Percentiles rank a stretch among this genome's conserved stretches.
phyloP scores from a whole-genome alignment of 225 moss, liverwort and hornwort genomes.

The Sphagnum contortum region DNA sequence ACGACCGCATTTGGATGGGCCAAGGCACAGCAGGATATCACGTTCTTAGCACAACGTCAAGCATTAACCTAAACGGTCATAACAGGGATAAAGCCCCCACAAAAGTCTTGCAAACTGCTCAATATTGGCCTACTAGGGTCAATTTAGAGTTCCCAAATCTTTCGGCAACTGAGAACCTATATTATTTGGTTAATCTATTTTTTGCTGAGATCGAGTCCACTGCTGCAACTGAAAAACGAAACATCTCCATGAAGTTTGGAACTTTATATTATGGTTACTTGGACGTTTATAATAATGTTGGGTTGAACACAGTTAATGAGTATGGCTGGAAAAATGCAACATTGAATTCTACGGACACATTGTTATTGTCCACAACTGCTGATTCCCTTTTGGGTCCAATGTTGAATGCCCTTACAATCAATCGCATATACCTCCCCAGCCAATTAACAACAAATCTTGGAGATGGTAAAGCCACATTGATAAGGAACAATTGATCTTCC shows the following conservation, averaged over 20 bases:
- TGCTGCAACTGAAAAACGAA: background rate
- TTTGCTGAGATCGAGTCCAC: slow-evolving; percentile 21
- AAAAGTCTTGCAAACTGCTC: slow-evolving; percentile 21
- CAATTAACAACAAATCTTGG: slow-evolving; percentile 14
- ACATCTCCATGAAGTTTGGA: slow-evolving; percentile 8
- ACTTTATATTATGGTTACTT: background rate
- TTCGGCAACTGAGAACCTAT: slow-evolving; percentile 3
- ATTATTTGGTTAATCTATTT: slow-evolving; percentile 21
- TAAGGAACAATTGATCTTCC: background rate
- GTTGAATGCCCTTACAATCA: slow-evolving; percentile 33
- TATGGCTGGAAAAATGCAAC: slow-evolving; percentile 11
- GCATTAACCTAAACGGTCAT: background rate
- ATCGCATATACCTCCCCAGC: slow-evolving; percentile 18
- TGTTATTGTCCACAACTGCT: slow-evolving; percentile 12
- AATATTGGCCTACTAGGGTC: slow-evolving; percentile 7
- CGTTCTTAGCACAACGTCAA: background rate
- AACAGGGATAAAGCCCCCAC: slow-evolving; percentile 15
- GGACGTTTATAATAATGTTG: slow-evolving; percentile 5
- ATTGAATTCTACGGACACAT: slow-evolving; percentile 5
- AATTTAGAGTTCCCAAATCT: slow-evolving; percentile 9
- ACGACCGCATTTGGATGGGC: slow-evolving; percentile 17
- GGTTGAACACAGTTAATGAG: slow-evolving; percentile 12
- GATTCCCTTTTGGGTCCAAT: slow-evolving; percentile 14
- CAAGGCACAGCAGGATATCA: slow-evolving; percentile 2
- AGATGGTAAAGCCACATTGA: slow-evolving; percentile 23